phyloP scores from a whole-genome alignment of 345 rosid genomes.

The Isatis tinctoria region DNA sequence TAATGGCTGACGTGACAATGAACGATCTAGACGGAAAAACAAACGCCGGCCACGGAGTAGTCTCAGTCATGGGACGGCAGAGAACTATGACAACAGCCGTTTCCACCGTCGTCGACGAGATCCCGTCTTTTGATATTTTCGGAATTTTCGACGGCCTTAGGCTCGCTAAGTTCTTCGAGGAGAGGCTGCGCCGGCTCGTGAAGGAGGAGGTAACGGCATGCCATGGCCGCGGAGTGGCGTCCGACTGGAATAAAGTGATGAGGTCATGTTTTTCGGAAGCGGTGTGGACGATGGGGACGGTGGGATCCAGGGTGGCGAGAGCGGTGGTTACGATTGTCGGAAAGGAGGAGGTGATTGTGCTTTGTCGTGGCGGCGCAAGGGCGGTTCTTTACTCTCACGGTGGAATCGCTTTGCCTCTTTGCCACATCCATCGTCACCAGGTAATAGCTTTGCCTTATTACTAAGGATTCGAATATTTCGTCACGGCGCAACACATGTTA shows the following conservation, averaged over 20 bases:
- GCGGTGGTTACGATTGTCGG: slow-evolving; percentile 26
- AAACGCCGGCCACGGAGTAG: slow-evolving; percentile 27
- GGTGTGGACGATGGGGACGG: background rate
- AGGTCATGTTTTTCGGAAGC: slow-evolving; percentile 12
- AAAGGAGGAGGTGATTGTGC: slow-evolving; percentile 9
- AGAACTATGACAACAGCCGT: slow-evolving; percentile 34
- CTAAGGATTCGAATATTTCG: background rate
- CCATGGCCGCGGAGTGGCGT: background rate
- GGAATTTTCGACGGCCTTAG: slow-evolving; percentile 28
- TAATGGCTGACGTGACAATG: slow-evolving; percentile 18
- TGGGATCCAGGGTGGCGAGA: background rate
- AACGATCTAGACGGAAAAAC: background rate
- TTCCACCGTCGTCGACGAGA: slow-evolving; percentile 23
- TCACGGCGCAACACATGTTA: background rate
- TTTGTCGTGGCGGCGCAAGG: slow-evolving; percentile 33
- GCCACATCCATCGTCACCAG: slow-evolving; percentile 25
- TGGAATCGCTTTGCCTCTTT: slow-evolving; percentile 24
- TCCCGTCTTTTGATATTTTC: slow-evolving; percentile 25
- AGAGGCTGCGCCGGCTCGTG: slow-evolving; percentile 20
- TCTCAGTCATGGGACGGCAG: slow-evolving; percentile 35
- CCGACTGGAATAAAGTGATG: slow-evolving; percentile 28
- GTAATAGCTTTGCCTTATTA: background rate
- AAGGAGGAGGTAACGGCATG: slow-evolving; percentile 22
- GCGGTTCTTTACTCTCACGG: slow-evolving; percentile 22
- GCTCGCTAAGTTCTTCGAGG: slow-evolving; percentile 23